These are phyloP conservation scores for Fusarium sp. DNA, from an alignment of 2,329 filamentous ascomycete genomes.

Conservation along the genomic window DNA sequence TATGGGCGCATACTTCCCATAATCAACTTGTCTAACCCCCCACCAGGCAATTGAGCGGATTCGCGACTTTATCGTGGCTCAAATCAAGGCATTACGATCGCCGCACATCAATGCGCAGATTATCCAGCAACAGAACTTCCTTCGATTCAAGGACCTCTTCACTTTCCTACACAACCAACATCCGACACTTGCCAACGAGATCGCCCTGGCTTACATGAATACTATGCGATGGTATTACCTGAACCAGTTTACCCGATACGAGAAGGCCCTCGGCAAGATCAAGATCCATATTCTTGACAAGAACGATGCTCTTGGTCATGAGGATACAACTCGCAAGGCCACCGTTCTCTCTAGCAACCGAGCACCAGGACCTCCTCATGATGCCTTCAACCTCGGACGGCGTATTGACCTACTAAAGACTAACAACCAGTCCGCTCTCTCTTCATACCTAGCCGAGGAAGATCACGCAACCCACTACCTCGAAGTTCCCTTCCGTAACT, in stretches of 20 bases:
- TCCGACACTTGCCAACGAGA: slow-evolving; percentile 86
- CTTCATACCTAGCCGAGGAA: slow-evolving; percentile 93
- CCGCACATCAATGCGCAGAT: slow-evolving; percentile 98
- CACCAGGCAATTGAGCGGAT: slow-evolving; percentile 88
- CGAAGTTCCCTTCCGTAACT: slow-evolving; percentile 92
- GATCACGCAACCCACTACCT: slow-evolving; percentile 88
- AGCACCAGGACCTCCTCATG: slow-evolving; percentile 74
- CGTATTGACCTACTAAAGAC: slow-evolving; percentile 86
- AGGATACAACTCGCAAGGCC: slow-evolving; percentile 78
- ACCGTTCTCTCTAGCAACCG: slow-evolving; percentile 67
- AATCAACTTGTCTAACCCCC: slow-evolving; percentile 17
- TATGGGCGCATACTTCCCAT: slow-evolving; percentile 54
- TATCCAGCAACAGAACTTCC: slow-evolving; percentile 92
- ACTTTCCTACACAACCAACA: slow-evolving; percentile 88
- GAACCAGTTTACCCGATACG: slow-evolving; percentile 91
- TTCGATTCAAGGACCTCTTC: slow-evolving; percentile 90
- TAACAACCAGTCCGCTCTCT: slow-evolving; percentile 80
- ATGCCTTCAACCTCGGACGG: slow-evolving; percentile 90
- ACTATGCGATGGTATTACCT: slow-evolving; percentile 99
- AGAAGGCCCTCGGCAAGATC: slow-evolving; percentile 85
- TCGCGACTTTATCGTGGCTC: slow-evolving; percentile 91
- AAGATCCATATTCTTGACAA: slow-evolving; percentile 87
- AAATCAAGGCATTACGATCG: slow-evolving; percentile 93
- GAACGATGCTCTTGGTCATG: slow-evolving; percentile 85
- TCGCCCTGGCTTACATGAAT: slow-evolving; percentile 93